Base-by-base conservation (phyloP, 805 yeast species). In the Zygosaccharomyces bisporus region DNA sequence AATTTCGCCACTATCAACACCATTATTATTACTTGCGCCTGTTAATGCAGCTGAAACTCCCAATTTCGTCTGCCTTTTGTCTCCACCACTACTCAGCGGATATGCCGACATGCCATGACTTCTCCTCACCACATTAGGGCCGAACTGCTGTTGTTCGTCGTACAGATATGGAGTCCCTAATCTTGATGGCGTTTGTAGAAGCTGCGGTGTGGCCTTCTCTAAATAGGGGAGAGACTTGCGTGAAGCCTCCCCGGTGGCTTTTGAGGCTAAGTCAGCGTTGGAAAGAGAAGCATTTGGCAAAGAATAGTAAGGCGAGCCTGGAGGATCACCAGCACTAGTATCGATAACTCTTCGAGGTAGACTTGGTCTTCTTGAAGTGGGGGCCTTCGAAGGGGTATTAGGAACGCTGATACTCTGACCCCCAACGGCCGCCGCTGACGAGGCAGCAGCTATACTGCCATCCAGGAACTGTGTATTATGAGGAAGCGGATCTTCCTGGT, bases 281-380 rank as follows among this genome's bases (percentile, higher is more conserved):
- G 50, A 34, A 25, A 42, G 40, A 13, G 46, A 45, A 2, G 54
- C 40, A 17, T 25, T 49, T 6, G 51, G 44, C 6, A 47, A 45
- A 30, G 49, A 34, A 31, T 47, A 46, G 18, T 34, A 47, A 2
- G 58, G 58, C 12, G 58, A 55, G 10, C 36, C 45, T 6, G 50
- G 46, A 16, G 43, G 29, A 24, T 50, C 49, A 6, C 43, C 45
- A 13, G 25, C 47, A 16, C 47, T 41, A 30, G 41, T 35, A n/a
- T 41, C 43, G 20, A 21, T 20, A 4, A 39, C 24, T 16, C 39
- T 47, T 25, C 31, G 37, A 13, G 33, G 29, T 16, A 32, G 30
- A 25, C 53, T 42, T 2, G 49, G 51, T 14, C 36, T 44, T 7
- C 48, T 41, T 14, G 50, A 41, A n/a, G 41, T 33, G 13, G 44